Evolutionary conservation across 116 monocot species (phyloP).

Genomic region (Papilionanthe hybrid): DNA sequence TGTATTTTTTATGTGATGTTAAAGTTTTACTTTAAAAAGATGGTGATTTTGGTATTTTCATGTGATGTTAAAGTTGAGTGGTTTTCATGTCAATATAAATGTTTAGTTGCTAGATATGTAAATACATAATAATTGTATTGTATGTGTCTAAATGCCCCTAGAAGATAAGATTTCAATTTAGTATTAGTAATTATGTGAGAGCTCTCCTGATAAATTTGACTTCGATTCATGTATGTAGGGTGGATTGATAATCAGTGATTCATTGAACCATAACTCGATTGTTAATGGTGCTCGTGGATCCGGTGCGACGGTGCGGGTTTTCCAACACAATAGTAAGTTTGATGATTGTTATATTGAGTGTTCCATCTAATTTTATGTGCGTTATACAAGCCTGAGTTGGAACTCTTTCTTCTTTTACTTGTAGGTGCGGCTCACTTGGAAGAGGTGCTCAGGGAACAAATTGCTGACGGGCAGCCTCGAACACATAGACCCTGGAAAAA

Average conservation of each 20-base stretch:
- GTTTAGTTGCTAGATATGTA: too few relatives aligned
- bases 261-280: conserved; percentile 93
- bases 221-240: conserved; percentile 41
- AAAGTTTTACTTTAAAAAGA: too few relatives aligned
- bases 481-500: conserved; percentile 94
- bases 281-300: conserved; percentile 95
- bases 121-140: too few relatives aligned
- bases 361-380: background rate
- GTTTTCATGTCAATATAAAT: too few relatives aligned
- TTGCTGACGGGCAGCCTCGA: conserved; percentile 79
- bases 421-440: conserved; percentile 86
- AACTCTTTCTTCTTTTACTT: conserved; percentile 12
- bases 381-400: background rate
- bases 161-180: background rate
- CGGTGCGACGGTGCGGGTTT: conserved; percentile 77
- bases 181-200: too few relatives aligned
- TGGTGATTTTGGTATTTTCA: too few relatives aligned
- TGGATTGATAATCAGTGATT: conserved; percentile 89
- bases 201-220: background rate
- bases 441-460: conserved; percentile 89
- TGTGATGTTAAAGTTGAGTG: too few relatives aligned
- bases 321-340: conserved; percentile 82
- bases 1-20: too few relatives aligned
- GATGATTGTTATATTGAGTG: background rate
- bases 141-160: background rate